Percentiles rank a stretch among this genome's conserved stretches.
Evolutionary conservation across 208 protist genomes (phyloP).

Genomic region (Crithidia brevicula): DNA sequence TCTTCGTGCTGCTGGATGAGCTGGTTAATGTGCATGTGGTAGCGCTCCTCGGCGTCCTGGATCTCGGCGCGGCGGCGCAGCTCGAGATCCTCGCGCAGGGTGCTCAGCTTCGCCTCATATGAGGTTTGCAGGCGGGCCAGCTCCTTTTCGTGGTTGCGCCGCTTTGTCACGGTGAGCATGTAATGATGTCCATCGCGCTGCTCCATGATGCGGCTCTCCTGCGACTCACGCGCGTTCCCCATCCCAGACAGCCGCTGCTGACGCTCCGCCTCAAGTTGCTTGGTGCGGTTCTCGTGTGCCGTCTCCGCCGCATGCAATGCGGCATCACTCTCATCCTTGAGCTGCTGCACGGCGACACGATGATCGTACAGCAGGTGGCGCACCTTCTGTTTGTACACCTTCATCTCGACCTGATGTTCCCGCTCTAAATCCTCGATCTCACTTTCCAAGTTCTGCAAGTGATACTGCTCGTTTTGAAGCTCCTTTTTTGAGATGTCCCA

Average conservation of each 20-base stretch:
- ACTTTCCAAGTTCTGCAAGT: constrained; percentile 88
- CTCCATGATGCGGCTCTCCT: constrained; percentile 87
- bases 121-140: constrained; percentile 77
- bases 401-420: constrained; percentile 95
- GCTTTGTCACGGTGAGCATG: constrained; percentile 89
- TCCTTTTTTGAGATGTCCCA: constrained; percentile 95
- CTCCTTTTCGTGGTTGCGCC: constrained; percentile 88
- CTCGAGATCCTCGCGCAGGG: constrained; percentile 91
- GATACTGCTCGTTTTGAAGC: constrained; percentile 79
- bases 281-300: constrained; percentile 71
- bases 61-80: constrained; percentile 93
- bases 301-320: constrained; percentile 86
- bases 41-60: constrained; percentile 95
- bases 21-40: constrained; percentile 96
- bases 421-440: constrained; percentile 96
- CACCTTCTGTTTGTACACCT: constrained; percentile 98
- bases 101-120: constrained; percentile 92
- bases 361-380: constrained; percentile 96
- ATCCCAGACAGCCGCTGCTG: constrained; percentile 59
- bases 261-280: constrained; percentile 74
- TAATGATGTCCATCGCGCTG: constrained; percentile 88
- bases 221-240: constrained; percentile 61
- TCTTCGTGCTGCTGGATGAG: constrained; percentile 96
- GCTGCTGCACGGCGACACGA: constrained; percentile 87
- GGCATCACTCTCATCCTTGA: constrained; percentile 90